Evolutionary conservation across 139 green algal genomes (phyloP), one percentile per base, ranked within the genome.

Genomic region (Chlamydomonas sphaeroides): DNA sequence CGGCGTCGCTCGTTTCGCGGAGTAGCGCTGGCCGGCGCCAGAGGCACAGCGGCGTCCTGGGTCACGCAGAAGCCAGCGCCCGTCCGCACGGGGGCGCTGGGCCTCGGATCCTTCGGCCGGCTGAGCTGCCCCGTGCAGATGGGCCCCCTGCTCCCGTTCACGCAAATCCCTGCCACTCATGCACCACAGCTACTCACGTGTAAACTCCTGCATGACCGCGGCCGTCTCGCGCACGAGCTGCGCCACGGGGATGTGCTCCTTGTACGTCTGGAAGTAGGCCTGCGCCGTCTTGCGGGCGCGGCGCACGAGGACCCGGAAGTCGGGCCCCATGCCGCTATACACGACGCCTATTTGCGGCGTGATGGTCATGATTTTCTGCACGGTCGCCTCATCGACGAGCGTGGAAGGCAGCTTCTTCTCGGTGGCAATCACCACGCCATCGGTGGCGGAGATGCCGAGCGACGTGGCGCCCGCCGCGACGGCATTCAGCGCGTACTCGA

Each of bases 141-240:
- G n/a, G n/a, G n/a, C n/a, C n/a, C n/a, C n/a, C n/a, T n/a, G n/a
- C n/a, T n/a, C n/a, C n/a, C n/a, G n/a, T n/a, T n/a, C n/a, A n/a
- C n/a, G n/a, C n/a, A n/a, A n/a, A n/a, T n/a, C n/a, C n/a, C n/a
- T n/a, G n/a, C n/a, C n/a, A n/a, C n/a, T n/a, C n/a, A n/a, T n/a
- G n/a, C n/a, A n/a, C n/a, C n/a, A n/a, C n/a, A n/a, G 2, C 28
- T 21, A 35, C 94, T 92, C 78, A 98, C 95, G 97, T 86, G 97
- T 99, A 92, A 98, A 99, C 83, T 99, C 97, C 88, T 99, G 97
- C 97, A 99, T 99, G 38, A 99, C 96, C n/a, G 97, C 92, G 42
- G 97, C 97, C 14, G 90, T 95, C 83, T 99, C 97, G 39, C 97
- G 85, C 45, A 98, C 95, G 1, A 99, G 93, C 91, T 99, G 97